Conservation (phyloP, 176 grass and related monocot genomes). For the Carex parvula region DNA sequence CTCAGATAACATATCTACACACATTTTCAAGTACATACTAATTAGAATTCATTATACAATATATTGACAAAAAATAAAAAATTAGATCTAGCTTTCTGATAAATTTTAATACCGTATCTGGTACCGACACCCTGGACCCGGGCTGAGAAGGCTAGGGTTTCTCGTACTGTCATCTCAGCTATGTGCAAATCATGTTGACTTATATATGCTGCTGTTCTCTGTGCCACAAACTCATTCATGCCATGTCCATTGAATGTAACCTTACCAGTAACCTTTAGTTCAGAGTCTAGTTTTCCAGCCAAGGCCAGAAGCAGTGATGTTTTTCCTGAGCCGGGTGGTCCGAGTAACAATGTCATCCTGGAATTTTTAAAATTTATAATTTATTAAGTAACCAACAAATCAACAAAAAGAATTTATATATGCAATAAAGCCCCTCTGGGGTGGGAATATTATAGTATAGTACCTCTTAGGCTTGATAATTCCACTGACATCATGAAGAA, state of each 20-base stretch:
- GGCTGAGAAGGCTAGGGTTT: conserved; percentile 67
- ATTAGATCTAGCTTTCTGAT: conserved; percentile 5
- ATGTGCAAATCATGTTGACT: conserved; percentile 77
- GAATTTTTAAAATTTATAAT: neutral
- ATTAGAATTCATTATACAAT: conserved; percentile 8
- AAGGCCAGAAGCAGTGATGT: conserved; percentile 54
- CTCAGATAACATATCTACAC: too few relatives aligned
- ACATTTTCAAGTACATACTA: too few relatives aligned
- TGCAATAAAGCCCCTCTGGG: neutral
- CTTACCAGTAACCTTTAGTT: conserved; percentile 48
- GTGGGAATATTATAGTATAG: neutral
- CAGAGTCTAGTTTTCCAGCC: conserved; percentile 49
- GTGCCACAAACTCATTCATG: conserved; percentile 67
- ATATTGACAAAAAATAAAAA: neutral
- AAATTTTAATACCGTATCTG: conserved; percentile 48
- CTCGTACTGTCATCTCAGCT: conserved; percentile 68
- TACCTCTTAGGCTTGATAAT: conserved; percentile 62
- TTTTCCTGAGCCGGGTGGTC: conserved; percentile 55
- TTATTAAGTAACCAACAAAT: neutral
- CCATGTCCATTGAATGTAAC: conserved; percentile 69
- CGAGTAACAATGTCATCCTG: conserved; percentile 64
- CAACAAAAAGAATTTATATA: neutral
- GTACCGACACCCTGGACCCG: conserved; percentile 67
- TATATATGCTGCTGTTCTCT: conserved; percentile 66
- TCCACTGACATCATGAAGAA: conserved; percentile 55